phyloP scores from a whole-genome alignment of 441 rosid genomes.

The Arabidopsis lyrata region DNA sequence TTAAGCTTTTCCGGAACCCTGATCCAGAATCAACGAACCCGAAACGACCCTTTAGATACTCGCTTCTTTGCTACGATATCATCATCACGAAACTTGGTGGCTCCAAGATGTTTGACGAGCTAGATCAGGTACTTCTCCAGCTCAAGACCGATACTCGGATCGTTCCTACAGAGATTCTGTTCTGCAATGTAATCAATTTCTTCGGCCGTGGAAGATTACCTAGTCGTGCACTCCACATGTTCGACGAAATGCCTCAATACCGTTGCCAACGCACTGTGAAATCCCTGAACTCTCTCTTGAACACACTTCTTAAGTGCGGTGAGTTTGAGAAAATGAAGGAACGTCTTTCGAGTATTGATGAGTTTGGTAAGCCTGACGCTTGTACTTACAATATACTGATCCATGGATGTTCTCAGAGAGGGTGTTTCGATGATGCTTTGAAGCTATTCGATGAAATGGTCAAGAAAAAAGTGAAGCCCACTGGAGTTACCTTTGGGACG shows the following conservation, averaged over 20 bases:
- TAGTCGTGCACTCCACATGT: slow-evolving; percentile 58
- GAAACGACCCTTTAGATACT: slow-evolving; percentile 52
- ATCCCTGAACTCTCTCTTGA: slow-evolving; percentile 66
- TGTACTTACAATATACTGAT: slow-evolving; percentile 81
- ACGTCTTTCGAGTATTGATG: slow-evolving; percentile 47
- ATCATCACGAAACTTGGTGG: slow-evolving; percentile 77
- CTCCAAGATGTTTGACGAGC: slow-evolving; percentile 75
- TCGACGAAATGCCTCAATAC: slow-evolving; percentile 71
- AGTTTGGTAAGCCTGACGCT: slow-evolving; percentile 57
- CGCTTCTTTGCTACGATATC: slow-evolving; percentile 76
- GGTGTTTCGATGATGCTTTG: slow-evolving; percentile 57
- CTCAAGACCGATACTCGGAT: slow-evolving; percentile 62
- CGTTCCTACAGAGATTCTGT: slow-evolving; percentile 59
- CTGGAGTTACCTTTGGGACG: slow-evolving; percentile 61
- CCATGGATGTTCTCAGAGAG: slow-evolving; percentile 44
- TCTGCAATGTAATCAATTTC: slow-evolving; percentile 67
- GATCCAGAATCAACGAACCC: slow-evolving; percentile 32
- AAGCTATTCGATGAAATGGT: slow-evolving; percentile 68
- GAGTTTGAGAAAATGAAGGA: slow-evolving; percentile 54
- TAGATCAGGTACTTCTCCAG: slow-evolving; percentile 63
- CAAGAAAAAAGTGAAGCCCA: slow-evolving; percentile 56
- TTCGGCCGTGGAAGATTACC: slow-evolving; percentile 64
- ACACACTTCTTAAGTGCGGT: slow-evolving; percentile 52
- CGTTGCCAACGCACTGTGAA: slow-evolving; percentile 62
- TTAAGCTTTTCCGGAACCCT: slow-evolving; percentile 63